Base-by-base conservation (phyloP, 192 early-diverging fungal species). In the Coemansia sp. region DNA sequence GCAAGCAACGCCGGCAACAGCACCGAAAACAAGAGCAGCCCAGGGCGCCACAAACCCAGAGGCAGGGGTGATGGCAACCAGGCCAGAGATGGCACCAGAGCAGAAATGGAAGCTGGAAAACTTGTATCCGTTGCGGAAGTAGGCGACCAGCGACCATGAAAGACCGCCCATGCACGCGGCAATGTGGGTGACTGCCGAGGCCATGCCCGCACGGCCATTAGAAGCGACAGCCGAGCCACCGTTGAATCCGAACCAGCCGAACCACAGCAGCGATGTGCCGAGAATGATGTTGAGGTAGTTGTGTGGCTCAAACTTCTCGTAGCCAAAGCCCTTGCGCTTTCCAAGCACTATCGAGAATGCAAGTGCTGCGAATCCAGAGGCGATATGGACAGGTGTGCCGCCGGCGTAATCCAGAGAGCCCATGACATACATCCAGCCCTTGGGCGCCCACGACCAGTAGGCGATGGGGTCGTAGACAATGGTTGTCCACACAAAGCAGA, bases 181-280 rank as follows among this genome's bases (percentile, higher is more conserved):
- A 38, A 97, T 66, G 74, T 96, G 93, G 18, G 94, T 97, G 50
- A 91, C 90, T 22, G 91, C 72, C 36, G 85, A 87, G 22, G 95
- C 94, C 88, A 93, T 90, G 32, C 86, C 93, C 40, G 94, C 93
- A 59, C 96, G 90, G 31, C 91, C 66, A 61, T 92, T 95, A 31
- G 91, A 89, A 2, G 86, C 84, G 32, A 91, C 77, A 12, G 89
- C 91, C 34, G 90, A 91, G 45, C 95, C 96, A 56, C 89, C 95
- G 78, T 99, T 97, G 85, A 98, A 98, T 0, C 93, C 94, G 68
- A 93, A 92, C 96, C 96, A 97, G 52, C 96, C 94, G 59, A 95
- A 94, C 94, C 94, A 96, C 54, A 98, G 85, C 49, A 98, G 85
- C 38, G 87, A 86, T 28, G 91, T 90, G 22, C 93, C 96, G 45